Percentiles rank a stretch among this genome's conserved stretches.
Evolutionary conservation across 306 rosid species (phyloP).

Genomic region (Cicer judaicum): DNA sequence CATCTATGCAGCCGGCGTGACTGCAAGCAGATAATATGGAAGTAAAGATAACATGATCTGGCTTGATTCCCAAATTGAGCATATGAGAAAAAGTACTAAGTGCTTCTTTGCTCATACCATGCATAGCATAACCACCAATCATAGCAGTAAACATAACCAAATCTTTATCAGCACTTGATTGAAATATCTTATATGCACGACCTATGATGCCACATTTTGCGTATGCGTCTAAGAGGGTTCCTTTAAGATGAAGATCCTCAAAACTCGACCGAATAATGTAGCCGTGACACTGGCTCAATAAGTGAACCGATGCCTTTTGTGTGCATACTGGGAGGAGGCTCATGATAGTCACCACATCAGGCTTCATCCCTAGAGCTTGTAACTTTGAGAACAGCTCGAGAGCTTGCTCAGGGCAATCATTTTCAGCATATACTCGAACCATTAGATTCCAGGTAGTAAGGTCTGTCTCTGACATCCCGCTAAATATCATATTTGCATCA

Average conservation of each 20-base stretch:
- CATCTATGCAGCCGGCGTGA: conserved; percentile 77
- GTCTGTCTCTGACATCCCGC: conserved; percentile 70
- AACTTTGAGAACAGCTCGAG: conserved; percentile 57
- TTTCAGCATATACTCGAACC: conserved; percentile 79
- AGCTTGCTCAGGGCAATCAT: conserved; percentile 70
- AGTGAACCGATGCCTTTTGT: conserved; percentile 71
- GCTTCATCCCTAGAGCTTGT: conserved; percentile 77
- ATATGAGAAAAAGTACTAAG: conserved; percentile 61
- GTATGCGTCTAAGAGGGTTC: conserved; percentile 79
- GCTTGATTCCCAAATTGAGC: conserved; percentile 70
- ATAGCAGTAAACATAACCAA: conserved; percentile 86
- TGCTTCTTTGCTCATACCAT: conserved; percentile 84
- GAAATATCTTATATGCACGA: conserved; percentile 67
- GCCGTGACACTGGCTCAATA: conserved; percentile 78
- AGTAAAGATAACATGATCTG: conserved; percentile 75
- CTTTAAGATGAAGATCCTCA: conserved; percentile 64
- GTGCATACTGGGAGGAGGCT: conserved; percentile 76
- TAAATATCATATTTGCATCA: conserved; percentile 62
- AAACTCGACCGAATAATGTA: conserved; percentile 69
- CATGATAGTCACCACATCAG: conserved; percentile 78
- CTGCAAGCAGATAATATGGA: conserved; percentile 83
- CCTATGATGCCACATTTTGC: conserved; percentile 76
- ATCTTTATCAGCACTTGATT: conserved; percentile 65
- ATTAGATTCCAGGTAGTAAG: conserved; percentile 91
- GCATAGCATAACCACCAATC: conserved; percentile 86